Evolutionary conservation across 2,329 filamentous ascomycete genomes (phyloP), one percentile per base, ranked within the genome.

Genomic region (Epichloe brachyelytri): DNA sequence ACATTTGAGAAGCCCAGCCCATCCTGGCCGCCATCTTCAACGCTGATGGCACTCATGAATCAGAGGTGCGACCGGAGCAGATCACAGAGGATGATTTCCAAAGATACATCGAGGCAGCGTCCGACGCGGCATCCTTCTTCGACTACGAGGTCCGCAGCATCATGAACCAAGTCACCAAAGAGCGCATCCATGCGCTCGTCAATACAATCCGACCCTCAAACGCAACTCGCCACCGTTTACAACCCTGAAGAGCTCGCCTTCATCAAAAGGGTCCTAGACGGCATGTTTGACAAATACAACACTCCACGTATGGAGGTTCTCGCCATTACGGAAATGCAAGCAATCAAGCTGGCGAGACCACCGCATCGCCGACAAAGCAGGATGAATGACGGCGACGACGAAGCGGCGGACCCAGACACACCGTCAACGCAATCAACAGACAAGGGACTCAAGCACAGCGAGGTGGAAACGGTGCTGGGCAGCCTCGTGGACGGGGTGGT

Each of bases 211-310:
- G 93, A 98, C 66, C 73, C 84, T 0, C 72, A 91, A 53, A 94
- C 88, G 0, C 91, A 96, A 61, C 76, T 96, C 39, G 88, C 90
- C 2, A 97, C 93, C 0, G 81, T 79, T 0, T 86, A 86, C 63
- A 78, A 76, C 7, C 72, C 88, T 0, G 89, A 95, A 58, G 90
- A 97, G 70, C 86, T 97, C 34, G 81, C 86, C 0, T 98, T 88
- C 64, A 79, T 97, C 50, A 93, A 94, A 68, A 77, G 93, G 8
- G 66, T 96, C 3, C 77, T 98, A 1, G 90, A 96, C 64, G 82
- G 79, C 59, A 95, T 98, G 79, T 98, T 97, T 63, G 88, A 94
- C 56, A 85, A 80, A 19, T 82, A 88, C 70, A 97, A 97, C 63
- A 88, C 83, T 0, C 76, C 74, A 8, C 75, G 80, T n/a, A 80